These are phyloP conservation scores for Chrysanthemum makinoi DNA, from an alignment of 129 eudicot species.

Conservation along the genomic window DNA sequence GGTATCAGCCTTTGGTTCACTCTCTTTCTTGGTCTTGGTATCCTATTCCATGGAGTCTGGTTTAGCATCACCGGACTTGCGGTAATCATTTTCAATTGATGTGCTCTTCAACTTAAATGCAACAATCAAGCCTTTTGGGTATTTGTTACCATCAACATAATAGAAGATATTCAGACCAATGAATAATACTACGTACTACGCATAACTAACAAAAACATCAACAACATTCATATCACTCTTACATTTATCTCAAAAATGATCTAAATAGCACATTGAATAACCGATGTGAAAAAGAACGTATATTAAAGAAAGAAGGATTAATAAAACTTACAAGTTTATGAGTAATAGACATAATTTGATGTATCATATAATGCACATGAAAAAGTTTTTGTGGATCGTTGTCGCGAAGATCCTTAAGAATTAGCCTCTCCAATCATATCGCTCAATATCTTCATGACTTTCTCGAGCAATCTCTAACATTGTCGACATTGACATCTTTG, in stretches of 20 bases:
- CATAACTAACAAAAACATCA: not conserved
- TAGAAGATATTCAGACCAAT: not conserved
- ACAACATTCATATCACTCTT: not conserved
- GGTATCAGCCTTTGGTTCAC: slow-evolving; percentile 37
- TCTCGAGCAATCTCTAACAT: too few species aligned
- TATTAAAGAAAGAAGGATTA: too few species aligned
- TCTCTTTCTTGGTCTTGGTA: slow-evolving; percentile 27
- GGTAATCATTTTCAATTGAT: slow-evolving; percentile 21
- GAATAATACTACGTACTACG: not conserved
- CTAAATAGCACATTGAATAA: too few species aligned
- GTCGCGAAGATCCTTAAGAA: slow-evolving; percentile 22
- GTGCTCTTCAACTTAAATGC: slow-evolving; percentile 73
- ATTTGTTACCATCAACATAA: slow-evolving; percentile 40
- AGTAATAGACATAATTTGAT: too few species aligned
- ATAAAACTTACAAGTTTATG: too few species aligned
- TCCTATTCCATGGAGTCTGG: slow-evolving; percentile 25
- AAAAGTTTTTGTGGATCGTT: too few species aligned
- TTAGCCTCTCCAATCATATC: too few species aligned
- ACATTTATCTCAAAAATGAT: too few species aligned
- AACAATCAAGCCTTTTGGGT: slow-evolving; percentile 77
- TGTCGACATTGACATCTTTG: too few species aligned
- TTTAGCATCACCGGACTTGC: slow-evolving; percentile 26
- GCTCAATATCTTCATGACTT: too few species aligned
- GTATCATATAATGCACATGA: too few species aligned
- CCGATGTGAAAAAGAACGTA: too few species aligned